A percentile compares a stretch with the other conserved stretches of the same genome.
Evolutionary conservation across 1,284 basidiomycete genomes (phyloP).

Genomic region (Microbotryum saponariae): DNA sequence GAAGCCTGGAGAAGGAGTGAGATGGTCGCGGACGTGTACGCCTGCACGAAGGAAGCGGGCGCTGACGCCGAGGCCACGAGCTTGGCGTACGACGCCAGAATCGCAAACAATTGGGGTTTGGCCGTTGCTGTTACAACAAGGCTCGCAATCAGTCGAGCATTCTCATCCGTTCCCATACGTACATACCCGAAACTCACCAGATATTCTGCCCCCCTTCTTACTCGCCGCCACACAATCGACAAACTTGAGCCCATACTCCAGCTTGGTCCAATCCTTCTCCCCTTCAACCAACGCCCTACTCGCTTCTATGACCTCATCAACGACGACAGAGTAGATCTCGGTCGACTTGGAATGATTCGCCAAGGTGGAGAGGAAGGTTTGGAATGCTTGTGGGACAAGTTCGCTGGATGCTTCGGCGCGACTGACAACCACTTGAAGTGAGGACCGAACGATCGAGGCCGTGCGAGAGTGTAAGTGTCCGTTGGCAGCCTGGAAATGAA

Average conservation of each 20-base stretch:
- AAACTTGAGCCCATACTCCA: not conserved
- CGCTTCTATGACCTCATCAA: slow-evolving; percentile 17
- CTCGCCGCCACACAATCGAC: no score
- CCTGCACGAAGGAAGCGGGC: slow-evolving; percentile 11
- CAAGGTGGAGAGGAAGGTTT: slow-evolving; percentile 11
- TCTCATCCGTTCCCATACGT: no score
- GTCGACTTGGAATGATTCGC: not conserved
- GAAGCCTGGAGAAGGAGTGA: slow-evolving; percentile 20
- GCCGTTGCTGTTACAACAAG: not conserved
- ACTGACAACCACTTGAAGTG: slow-evolving; percentile 14
- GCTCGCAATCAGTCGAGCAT: no score
- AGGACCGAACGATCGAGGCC: slow-evolving; percentile 23
- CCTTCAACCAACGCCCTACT: no score
- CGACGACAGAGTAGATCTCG: slow-evolving; percentile 4
- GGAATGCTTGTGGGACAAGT: slow-evolving; percentile 10
- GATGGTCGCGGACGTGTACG: slow-evolving; percentile 59
- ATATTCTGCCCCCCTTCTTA: slow-evolving; percentile 12
- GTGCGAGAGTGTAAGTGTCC: slow-evolving; percentile 31
- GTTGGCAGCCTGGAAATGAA: slow-evolving; percentile 28
- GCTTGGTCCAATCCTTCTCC: slow-evolving; percentile 10
- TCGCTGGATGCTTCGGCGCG: slow-evolving; percentile 6
- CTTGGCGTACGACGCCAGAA: slow-evolving; percentile 12
- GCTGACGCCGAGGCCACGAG: slow-evolving; percentile 4
- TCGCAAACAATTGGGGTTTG: slow-evolving; percentile 19
- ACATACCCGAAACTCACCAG: slow-evolving; percentile 1